Evolutionary conservation across 78 protist species (phyloP).

Genomic region (Dictyostelium intermedium): DNA sequence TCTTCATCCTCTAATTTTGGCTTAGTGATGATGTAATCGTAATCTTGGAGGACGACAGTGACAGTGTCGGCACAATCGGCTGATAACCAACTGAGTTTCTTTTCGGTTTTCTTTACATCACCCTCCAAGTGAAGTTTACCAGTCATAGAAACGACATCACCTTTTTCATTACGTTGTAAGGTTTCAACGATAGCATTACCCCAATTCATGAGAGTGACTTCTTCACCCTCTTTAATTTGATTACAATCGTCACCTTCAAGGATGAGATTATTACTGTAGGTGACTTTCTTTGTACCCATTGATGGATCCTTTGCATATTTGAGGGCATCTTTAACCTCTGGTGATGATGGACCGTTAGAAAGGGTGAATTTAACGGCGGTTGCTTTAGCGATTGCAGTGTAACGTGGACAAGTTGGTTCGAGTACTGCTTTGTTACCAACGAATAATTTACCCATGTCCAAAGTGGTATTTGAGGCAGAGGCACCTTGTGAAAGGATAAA

Average conservation of each 20-base stretch:
- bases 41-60: constrained; percentile 62
- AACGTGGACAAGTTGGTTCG: constrained; percentile 91
- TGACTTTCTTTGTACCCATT: constrained; percentile 88
- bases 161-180: constrained; percentile 38
- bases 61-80: not conserved
- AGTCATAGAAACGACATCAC: constrained; percentile 7
- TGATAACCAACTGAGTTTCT: constrained; percentile 96
- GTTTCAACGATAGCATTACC: constrained; percentile 91
- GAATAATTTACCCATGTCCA: constrained; percentile 92
- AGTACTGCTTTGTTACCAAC: constrained; percentile 92
- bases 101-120: constrained; percentile 89
- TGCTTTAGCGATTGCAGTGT: constrained; percentile 23
- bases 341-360: constrained; percentile 26
- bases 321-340: constrained; percentile 40
- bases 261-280: constrained; percentile 18
- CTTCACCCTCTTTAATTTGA: constrained; percentile 85
- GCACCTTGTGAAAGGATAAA: constrained; percentile 92
- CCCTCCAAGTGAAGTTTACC: constrained; percentile 85
- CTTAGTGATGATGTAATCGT: constrained; percentile 88
- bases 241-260: constrained; percentile 90
- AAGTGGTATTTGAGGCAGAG: constrained; percentile 44
- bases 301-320: constrained; percentile 89
- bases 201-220: constrained; percentile 96
- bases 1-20: constrained; percentile 90
- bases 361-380: constrained; percentile 17